Evolutionary conservation across 2,329 filamentous ascomycete species (phyloP).

Genomic region (Fusarium paranaense): DNA sequence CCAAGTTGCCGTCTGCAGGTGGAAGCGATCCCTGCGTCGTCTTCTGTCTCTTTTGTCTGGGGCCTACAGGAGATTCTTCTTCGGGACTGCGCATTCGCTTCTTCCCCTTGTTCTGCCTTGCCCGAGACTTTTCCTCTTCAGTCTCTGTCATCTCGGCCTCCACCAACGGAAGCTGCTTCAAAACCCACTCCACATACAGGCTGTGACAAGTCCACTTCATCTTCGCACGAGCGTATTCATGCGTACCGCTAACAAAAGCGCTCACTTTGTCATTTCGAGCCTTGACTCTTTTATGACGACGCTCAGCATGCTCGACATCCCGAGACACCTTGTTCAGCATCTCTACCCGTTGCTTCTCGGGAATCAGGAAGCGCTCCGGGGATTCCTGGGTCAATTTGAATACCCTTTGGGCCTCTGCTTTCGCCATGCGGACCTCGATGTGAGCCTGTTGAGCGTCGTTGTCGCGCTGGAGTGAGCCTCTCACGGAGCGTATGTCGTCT

Average conservation of each 20-base stretch:
- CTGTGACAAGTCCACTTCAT: conserved; percentile 25
- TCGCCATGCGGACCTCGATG: neutral
- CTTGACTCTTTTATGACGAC: neutral
- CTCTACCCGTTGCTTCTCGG: conserved; percentile 10
- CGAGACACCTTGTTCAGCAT: conserved; percentile 1
- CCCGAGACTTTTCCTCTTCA: neutral
- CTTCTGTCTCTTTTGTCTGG: neutral
- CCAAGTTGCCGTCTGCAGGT: neutral
- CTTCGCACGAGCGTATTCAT: conserved; percentile 14
- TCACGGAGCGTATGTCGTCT: conserved; percentile 10
- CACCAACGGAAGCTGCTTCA: conserved; percentile 45
- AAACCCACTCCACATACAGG: conserved; percentile 43
- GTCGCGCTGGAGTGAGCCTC: neutral
- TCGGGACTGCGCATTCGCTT: neutral
- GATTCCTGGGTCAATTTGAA: conserved; percentile 10
- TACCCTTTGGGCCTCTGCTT: neutral
- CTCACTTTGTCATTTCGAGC: neutral
- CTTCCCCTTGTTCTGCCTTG: neutral
- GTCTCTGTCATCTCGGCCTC: conserved; percentile 37
- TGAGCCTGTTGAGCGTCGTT: neutral
- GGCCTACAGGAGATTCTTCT: neutral
- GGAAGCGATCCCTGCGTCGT: neutral
- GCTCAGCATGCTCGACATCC: conserved; percentile 2
- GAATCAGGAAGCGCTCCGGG: conserved; percentile 5
- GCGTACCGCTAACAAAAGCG: neutral